Evolutionary conservation across 2,329 filamentous ascomycete species (phyloP), one percentile per base, ranked within the genome.

Genomic region (Aspergillus niger): DNA sequence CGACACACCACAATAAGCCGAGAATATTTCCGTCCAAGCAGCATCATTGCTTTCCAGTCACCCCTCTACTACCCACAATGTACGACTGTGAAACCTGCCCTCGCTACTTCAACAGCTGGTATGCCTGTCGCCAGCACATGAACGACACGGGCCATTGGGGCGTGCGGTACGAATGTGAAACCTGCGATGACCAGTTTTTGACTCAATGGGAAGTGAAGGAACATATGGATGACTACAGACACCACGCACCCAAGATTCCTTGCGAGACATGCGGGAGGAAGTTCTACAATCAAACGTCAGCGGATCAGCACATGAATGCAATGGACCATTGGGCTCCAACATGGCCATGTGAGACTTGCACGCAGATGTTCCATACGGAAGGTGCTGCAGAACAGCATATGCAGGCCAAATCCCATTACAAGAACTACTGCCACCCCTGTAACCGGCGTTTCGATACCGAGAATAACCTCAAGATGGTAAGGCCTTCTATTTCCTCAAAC

Each of bases 401-500:
- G 74, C 57, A 60, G 26, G 47, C 22, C 3, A 47, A 43, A 8
- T 64, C 62, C 28, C 73, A 74, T 53, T 77, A 64, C 55, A 62
- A 59, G 36, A 62, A 66, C 48, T 76, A 76, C 59, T 77, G 71
- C 59, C 57, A 55, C 8, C 24, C 24, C 3, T 79, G 77, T 60
- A 36, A 71, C 5, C 63, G 65, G 17, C 55, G 55, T 0, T 78
- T 78, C 36, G 17, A 65, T 6, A 77, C 69, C 55, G 65, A 63
- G 20, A 77, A 77, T 44, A 71, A 69, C 50, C 60, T 77, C 5
- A 65, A 55, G 10, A 70, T 67, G 69, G 74, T 75, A 64, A 50
- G 52, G 41, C 11, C 15, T 39, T 5, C 20, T 13, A 7, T 24
- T 1, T 11, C 5, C 15, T 20, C 15, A 13, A 4, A 26, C 17